Base-by-base conservation (phyloP, 2,329 filamentous ascomycete species). In the Ophiostoma novo-ulmi region DNA sequence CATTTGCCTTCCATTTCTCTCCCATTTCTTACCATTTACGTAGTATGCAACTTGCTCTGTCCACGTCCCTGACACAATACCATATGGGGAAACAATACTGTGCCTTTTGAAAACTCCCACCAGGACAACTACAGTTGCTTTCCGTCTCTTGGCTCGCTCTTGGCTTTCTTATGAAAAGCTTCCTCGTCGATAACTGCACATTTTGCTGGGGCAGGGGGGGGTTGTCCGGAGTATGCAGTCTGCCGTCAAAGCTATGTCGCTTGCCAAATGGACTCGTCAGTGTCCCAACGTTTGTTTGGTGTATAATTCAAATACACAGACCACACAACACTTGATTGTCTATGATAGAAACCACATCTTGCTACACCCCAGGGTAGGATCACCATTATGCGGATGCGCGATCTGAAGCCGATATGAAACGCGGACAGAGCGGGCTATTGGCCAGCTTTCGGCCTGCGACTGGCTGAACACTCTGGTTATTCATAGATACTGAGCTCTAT, bases 361-460 rank as follows among this genome's bases (percentile, higher is more conserved):
- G 31, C 55, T 26, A 38, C 35, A 65, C 14, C 58, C n/a, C 31
- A 65, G 61, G 61, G 65, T 31, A 52, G 36, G 66, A 70, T 70
- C 69, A n/a, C 38, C 68, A 35, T 72, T 26, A 73, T 71, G 71
- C 71, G 39, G 38, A 44, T 70, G 26, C 48, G 52, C 58, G 13
- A 70, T 73, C 74, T 77, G 76, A 77, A 76, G 74, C 76, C 73
- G 67, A 74, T 72, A 69, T 77, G 76, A 77, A 77, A 77, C 76
- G 69, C 70, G 73, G 72, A 31, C 70, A 68, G 64, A 70, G 68
- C 22, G 36, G 35, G 41, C 26, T 22, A 44, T 65, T 39, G 36
- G 36, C 63, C 61, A 36, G 13, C 13, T 20, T 14, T 22, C 61
- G 35, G 35, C 13, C 14, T 64, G 17, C 35, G 31, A 20, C 61